phyloP scores from a whole-genome alignment of 352 stramenopile species.

The Pythium monospermum region DNA sequence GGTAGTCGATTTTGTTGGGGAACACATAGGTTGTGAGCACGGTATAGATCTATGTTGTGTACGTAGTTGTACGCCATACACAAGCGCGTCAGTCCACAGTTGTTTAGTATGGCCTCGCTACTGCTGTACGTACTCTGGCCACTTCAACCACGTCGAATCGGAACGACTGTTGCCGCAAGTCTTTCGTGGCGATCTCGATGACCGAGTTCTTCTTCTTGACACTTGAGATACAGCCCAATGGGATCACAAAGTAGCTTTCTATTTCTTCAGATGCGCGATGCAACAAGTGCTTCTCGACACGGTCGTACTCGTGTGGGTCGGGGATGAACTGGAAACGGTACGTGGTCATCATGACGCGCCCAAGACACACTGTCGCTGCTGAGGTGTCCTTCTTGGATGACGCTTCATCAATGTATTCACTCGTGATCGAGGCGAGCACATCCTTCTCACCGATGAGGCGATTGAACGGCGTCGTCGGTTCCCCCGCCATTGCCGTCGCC shows the following conservation, averaged over 20 bases:
- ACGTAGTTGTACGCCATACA: too few relatives aligned
- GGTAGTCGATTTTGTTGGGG: constrained; percentile 74
- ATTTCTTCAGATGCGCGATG: constrained; percentile 59
- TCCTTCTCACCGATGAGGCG: constrained; percentile 70
- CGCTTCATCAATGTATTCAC: constrained; percentile 68
- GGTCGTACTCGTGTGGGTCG: constrained; percentile 52
- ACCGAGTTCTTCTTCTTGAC: constrained; percentile 78
- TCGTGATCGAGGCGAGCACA: constrained; percentile 66
- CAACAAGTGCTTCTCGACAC: constrained; percentile 45
- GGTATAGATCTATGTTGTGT: constrained; percentile 74
- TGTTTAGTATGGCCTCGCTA: not conserved
- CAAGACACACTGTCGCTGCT: constrained; percentile 54
- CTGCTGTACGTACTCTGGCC: constrained; percentile 33
- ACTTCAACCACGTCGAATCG: constrained; percentile 73
- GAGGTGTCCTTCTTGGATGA: constrained; percentile 53
- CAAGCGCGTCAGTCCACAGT: not conserved
- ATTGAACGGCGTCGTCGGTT: constrained; percentile 21
- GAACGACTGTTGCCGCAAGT: constrained; percentile 72
- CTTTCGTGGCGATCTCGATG: constrained; percentile 75
- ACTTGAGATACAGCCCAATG: constrained; percentile 64
- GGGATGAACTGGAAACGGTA: constrained; percentile 82
- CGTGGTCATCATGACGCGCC: constrained; percentile 77
- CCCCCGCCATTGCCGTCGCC: constrained; percentile 10
- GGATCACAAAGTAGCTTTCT: constrained; percentile 70
- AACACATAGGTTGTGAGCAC: constrained; percentile 83